phyloP scores from a whole-genome alignment of 23 red algal species.

The Cyanidioschyzon merolae region DNA sequence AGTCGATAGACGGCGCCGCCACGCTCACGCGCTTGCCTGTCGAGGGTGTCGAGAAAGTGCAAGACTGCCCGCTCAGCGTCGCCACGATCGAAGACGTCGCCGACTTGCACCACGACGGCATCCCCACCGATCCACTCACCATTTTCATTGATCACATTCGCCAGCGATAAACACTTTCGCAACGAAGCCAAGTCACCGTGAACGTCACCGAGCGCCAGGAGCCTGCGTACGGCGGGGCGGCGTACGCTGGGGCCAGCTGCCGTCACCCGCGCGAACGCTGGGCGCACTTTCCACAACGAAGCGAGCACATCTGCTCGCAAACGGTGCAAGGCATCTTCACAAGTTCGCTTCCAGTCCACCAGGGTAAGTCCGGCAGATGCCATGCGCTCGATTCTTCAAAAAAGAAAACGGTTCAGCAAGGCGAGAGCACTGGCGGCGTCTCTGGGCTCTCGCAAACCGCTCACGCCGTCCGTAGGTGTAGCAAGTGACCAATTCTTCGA shows the following conservation, averaged over 20 bases:
- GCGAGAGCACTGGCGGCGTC: too few species aligned
- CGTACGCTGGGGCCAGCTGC: not conserved
- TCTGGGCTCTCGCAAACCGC: too few species aligned
- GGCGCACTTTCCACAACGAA: not conserved
- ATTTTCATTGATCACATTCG: constrained; percentile 41
- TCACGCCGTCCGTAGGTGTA: too few species aligned
- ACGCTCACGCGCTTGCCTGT: constrained; percentile 37
- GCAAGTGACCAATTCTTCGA: too few species aligned
- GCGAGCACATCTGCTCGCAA: not conserved
- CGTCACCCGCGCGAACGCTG: not conserved
- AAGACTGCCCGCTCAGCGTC: constrained; percentile 61
- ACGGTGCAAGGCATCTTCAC: not conserved
- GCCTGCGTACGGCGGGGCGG: constrained; percentile 27
- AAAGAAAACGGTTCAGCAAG: too few species aligned
- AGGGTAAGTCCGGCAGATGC: too few species aligned
- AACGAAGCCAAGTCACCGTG: constrained; percentile 80
- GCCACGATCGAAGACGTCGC: constrained; percentile 81
- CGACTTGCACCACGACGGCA: constrained; percentile 81
- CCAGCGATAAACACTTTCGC: constrained; percentile 28
- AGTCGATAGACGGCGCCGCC: constrained; percentile 75
- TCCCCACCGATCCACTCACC: constrained; percentile 54
- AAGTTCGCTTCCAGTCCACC: not conserved
- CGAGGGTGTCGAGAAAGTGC: constrained; percentile 48
- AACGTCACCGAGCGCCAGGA: constrained; percentile 88
- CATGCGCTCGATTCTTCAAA: too few species aligned